Percentiles rank a stretch among this genome's conserved stretches.
These are phyloP conservation scores for Cystobasidium slooffiae DNA, from an alignment of 1,284 basidiomycete genomes.

Conservation along the genomic window DNA sequence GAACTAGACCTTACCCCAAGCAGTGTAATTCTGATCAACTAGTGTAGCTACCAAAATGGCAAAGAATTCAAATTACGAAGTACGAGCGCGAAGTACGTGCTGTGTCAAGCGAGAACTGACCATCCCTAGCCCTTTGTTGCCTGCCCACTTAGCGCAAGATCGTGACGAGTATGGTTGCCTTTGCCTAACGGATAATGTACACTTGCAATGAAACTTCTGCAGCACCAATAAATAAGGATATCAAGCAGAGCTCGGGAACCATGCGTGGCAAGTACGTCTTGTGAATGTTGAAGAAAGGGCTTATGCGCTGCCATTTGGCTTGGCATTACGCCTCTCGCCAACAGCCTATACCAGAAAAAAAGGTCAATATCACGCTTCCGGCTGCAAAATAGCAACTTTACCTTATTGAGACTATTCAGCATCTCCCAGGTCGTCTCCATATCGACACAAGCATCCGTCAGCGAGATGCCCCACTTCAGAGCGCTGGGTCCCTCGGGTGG, in stretches of 20 bases:
- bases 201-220: neutral
- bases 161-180: neutral
- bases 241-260: neutral
- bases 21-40: constrained; percentile 44
- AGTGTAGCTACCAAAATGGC: neutral
- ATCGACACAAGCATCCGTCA: constrained; percentile 89
- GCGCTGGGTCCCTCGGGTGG: constrained; percentile 74
- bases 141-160: no score
- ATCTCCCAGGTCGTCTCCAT: constrained; percentile 73
- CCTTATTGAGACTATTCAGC: constrained; percentile 56
- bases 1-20: constrained; percentile 47
- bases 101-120: no score
- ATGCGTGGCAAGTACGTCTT: neutral
- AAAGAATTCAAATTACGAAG: neutral
- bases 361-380: neutral
- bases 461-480: constrained; percentile 77
- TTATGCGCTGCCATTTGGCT: no score
- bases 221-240: neutral
- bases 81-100: neutral
- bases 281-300: no score
- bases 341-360: neutral
- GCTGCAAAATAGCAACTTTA: neutral
- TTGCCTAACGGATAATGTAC: neutral
- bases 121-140: no score
- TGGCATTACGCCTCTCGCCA: constrained; percentile 1